Evolutionary conservation across 768 basidiomycete genomes (phyloP), one percentile per base, ranked within the genome.

Genomic region (Russula dissimulans): DNA sequence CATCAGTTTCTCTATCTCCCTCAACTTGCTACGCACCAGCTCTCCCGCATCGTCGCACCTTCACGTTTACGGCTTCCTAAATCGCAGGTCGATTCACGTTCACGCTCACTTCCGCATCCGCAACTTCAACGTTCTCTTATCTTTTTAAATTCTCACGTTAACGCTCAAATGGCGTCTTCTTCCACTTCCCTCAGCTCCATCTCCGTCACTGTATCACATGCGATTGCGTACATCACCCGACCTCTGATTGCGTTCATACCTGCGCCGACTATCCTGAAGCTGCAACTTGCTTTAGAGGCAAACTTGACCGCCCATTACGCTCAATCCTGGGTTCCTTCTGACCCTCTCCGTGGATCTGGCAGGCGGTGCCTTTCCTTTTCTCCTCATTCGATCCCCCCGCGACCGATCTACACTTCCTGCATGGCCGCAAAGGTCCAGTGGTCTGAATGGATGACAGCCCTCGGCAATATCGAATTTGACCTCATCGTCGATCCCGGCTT

Each of bases 401-500:
- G 84, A 43, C 75, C 82, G 66, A 76, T 91, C 67, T 83, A 89
- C 74, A 73, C 81, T 56, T 85, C 88, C 14, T 90, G 89, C 72
- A 74, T 84, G 56, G 76, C 82, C 26, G 76, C 85, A 42, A 81
- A 81, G 59, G 78, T 91, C 36, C 85, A 87, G 67, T 91, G 89
- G 89, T 83, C 84, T 59, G 82, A 87, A 69, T 91, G 89, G 89
- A 87, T 89, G 56, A 66, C 77, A 48, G 75, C 79, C 59, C 80
- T 91, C 48, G 87, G 89, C 11, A 78, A 81, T 65, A 73, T 75
- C 59, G 85, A 87, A 73, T 84, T 91, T 69, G 89, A 91, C 71
- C 79, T 91, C 61, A 86, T 87, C 72, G 80, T 89, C 66, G 86
- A 91, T 70, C 89, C 89, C 63, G 89, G 87, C 62, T 84, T 81